Base-by-base conservation (phyloP, 345 rosid genomes). In the Linum trigynum region DNA sequence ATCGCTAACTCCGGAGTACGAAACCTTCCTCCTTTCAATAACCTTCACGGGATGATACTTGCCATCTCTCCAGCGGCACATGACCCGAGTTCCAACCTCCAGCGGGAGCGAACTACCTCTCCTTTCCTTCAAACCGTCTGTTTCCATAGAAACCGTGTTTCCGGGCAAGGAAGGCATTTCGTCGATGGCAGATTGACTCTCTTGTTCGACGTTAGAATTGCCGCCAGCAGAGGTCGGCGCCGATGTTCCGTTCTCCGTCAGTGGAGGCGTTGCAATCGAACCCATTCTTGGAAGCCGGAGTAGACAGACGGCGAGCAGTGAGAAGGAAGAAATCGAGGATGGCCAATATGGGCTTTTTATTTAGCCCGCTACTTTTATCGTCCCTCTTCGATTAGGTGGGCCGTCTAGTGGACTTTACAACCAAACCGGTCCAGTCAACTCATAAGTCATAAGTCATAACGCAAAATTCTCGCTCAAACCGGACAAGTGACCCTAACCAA, bases 31-130 rank as follows among this genome's bases (percentile, higher is more conserved):
- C 42, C 99, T 95, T 69, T 94, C 97, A 61, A 90, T 94, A 71
- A 94, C 99, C 75, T 94, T 94, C 41, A 94, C 97, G 5, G 91
- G 97, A 60, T 94, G 99, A 61, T 83, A 88, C 74, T 94, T 94
- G 2, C 86, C 87, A 79, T 94, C 99, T 67, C 99, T 82, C 99
- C 99, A 90, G 6, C 84, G 92, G 83, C 99, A 90, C 97, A 84
- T 65, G 56, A 90, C 99, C 65, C 95, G 91, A 68, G 97, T 90
- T 23, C 99, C 99, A 3, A 94, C 99, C 76, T 94, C 99, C 55
- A 90, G 83, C 7, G 96, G 97, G 6, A 85, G 85, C 75, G 83
- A 60, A 67, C 87, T 78, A 38, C 75, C 61, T 75, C 56, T 86
- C 77, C 95, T 85, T 84, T 74, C 85, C 80, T 72, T 90, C 68